phyloP scores from a whole-genome alignment of 352 stramenopile species.

The Vaucheria bursata region DNA sequence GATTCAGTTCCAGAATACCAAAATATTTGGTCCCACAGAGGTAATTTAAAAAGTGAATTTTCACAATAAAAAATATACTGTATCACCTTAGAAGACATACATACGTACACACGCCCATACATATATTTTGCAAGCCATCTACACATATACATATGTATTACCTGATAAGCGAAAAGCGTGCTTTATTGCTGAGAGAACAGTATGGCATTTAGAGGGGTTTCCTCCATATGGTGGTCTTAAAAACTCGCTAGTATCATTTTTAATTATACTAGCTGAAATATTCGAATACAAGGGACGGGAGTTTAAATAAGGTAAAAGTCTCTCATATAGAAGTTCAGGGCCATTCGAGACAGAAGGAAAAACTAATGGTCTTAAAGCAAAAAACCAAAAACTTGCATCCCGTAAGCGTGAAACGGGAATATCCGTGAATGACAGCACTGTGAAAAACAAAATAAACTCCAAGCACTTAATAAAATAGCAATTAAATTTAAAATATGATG shows the following conservation, averaged over 20 bases:
- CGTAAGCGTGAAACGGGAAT: constrained; percentile 46
- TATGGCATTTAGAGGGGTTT: constrained; percentile 20
- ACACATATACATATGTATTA: too few relatives aligned
- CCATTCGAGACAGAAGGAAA: constrained; percentile 29
- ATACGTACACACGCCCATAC: too few relatives aligned
- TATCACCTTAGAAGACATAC: too few relatives aligned
- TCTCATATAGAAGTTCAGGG: constrained; percentile 52
- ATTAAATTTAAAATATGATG: background rate
- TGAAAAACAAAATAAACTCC: too few relatives aligned
- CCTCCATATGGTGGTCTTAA: constrained; percentile 19
- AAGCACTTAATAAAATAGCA: background rate
- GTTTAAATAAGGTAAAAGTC: constrained; percentile 54
- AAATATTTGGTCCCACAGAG: too few relatives aligned
- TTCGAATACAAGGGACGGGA: constrained; percentile 48
- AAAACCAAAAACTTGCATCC: constrained; percentile 54
- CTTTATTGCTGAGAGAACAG: constrained; percentile 13
- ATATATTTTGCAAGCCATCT: too few relatives aligned
- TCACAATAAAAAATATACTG: too few relatives aligned
- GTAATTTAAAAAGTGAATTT: too few relatives aligned
- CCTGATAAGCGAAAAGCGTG: constrained; percentile 20
- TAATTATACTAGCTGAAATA: constrained; percentile 22
- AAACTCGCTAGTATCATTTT: constrained; percentile 20
- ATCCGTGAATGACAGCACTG: constrained; percentile 27
- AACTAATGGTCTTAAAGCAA: constrained; percentile 49
- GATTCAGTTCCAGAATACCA: too few relatives aligned